Base-by-base conservation (phyloP, 2,329 filamentous ascomycete species). In the Arthrobotrys conoides region DNA sequence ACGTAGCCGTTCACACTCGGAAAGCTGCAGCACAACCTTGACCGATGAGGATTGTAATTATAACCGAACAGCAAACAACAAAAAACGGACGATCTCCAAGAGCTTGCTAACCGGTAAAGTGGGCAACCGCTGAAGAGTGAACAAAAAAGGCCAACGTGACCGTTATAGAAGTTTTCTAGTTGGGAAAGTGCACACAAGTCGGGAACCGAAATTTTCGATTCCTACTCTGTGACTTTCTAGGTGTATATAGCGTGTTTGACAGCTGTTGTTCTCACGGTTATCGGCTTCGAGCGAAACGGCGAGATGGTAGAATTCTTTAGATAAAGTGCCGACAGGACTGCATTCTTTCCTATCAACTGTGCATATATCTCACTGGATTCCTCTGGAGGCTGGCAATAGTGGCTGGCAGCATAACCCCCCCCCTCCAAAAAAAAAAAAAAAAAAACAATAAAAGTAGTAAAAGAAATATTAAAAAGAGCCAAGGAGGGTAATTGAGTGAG, bases 261-360 rank as follows among this genome's bases (percentile, higher is more conserved):
- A 72, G 53, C 44, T 72, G 63, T 67, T 51, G 53, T 69, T 59
- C 27, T 55, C 59, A 68, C 61, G 67, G 59, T 27, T 71, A 77
- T 67, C 66, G 49, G 33, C 66, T 63, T 65, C 9, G 33, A 68
- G 61, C 66, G 73, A 61, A 69, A 69, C 65, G 65, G 59, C 59
- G 38, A 49, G 48, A 55, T 30, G 44, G 55, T 51, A 36, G 38
- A 67, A 70, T 71, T 66, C 61, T 48, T 71, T 61, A 77, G 73
- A 71, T 67, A 64, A 46, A 33, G 73, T 71, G 51, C 61, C 51
- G 73, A 71, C 51, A 55, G 59, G 63, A 41, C 24, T 49, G 66
- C 59, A 77, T 77, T 77, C 73, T 67, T 77, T 20, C 61, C 73
- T 77, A 71, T 77, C 73, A 41, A 24, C 24, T 14, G 48, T 49